Percentiles rank a stretch among this genome's conserved stretches.
Conservation (phyloP, 2,329 filamentous ascomycete genomes). For the Ramularia collo-cygni region DNA sequence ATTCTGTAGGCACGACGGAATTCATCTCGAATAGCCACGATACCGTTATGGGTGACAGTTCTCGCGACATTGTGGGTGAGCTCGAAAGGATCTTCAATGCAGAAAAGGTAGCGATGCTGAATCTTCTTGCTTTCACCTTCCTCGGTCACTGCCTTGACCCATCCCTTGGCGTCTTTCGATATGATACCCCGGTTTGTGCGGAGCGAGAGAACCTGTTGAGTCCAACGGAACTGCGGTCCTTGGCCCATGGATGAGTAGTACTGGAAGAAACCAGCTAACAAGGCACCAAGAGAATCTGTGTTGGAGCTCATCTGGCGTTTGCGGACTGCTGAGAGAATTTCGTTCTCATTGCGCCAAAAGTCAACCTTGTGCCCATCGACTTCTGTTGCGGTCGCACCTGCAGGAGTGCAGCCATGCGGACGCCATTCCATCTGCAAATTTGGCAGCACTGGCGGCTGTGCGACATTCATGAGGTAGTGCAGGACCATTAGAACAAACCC, state of each 20-base stretch:
- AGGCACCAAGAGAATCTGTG: conserved; percentile 58
- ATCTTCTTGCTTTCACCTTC: conserved; percentile 54
- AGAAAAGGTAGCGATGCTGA: conserved; percentile 73
- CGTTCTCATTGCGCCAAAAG: conserved; percentile 70
- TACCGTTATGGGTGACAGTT: conserved; percentile 76
- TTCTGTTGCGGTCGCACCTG: conserved; percentile 18
- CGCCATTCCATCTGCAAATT: conserved; percentile 63
- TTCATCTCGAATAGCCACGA: conserved; percentile 75
- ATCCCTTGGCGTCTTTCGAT: conserved; percentile 71
- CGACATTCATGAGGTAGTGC: conserved; percentile 81
- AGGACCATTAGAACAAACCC: conserved; percentile 89
- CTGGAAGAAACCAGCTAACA: conserved; percentile 80
- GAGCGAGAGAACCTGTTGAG: conserved; percentile 69
- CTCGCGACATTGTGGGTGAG: conserved; percentile 79
- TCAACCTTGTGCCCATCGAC: conserved; percentile 58
- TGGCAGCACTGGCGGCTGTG: conserved; percentile 70
- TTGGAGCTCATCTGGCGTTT: conserved; percentile 60
- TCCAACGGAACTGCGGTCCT: conserved; percentile 68
- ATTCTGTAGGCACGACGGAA: conserved; percentile 75
- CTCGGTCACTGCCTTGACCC: conserved; percentile 73
- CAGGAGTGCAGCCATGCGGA: conserved; percentile 30
- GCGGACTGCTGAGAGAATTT: conserved; percentile 56
- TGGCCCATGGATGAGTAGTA: conserved; percentile 62
- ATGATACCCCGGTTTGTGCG: conserved; percentile 62
- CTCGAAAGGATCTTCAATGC: conserved; percentile 90